Evolutionary conservation across 768 basidiomycete species (phyloP).

Genomic region (Leucosporidium creatinivorum): DNA sequence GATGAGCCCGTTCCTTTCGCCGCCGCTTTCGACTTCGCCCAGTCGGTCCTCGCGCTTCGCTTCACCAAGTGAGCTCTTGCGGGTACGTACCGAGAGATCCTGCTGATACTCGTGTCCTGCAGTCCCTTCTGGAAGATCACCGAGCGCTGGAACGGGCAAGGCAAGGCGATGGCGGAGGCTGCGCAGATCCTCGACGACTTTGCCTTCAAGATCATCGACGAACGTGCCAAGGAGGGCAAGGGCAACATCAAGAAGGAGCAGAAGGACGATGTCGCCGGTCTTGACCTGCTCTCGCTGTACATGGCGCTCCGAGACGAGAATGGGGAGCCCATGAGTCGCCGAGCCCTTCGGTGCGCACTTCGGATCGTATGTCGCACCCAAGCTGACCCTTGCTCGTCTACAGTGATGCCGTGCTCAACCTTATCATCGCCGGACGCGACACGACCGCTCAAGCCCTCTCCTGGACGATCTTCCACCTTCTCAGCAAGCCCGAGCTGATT

Average conservation of each 20-base stretch:
- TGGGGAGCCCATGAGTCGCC: slow-evolving; percentile 9
- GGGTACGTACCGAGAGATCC: neutral
- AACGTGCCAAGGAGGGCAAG: slow-evolving; percentile 14
- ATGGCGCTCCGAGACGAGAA: slow-evolving; percentile 24
- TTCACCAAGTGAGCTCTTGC: slow-evolving; percentile 6
- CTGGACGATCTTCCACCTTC: slow-evolving; percentile 22
- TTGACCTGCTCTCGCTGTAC: slow-evolving; percentile 21
- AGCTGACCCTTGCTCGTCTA: neutral
- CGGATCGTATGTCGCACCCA: too few species aligned
- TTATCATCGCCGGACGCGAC: slow-evolving; percentile 28
- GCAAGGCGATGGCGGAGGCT: slow-evolving; percentile 2
- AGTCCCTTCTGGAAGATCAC: slow-evolving; percentile 22
- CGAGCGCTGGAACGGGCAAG: slow-evolving; percentile 8
- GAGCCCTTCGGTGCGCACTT: slow-evolving; percentile 10
- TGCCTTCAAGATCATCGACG: slow-evolving; percentile 21
- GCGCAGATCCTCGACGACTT: slow-evolving; percentile 17
- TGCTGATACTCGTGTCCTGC: neutral
- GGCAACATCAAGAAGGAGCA: slow-evolving; percentile 9
- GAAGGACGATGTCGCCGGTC: slow-evolving; percentile 14
- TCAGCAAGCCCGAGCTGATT: slow-evolving; percentile 3
- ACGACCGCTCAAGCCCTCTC: slow-evolving; percentile 25
- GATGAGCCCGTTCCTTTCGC: slow-evolving; percentile 26
- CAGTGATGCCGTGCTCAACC: slow-evolving; percentile 28
- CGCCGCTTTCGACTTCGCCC: slow-evolving; percentile 19
- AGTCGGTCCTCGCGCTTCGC: slow-evolving; percentile 6